phyloP scores from a whole-genome alignment of 2,329 filamentous ascomycete genomes.

The Colletotrichum somersetense region DNA sequence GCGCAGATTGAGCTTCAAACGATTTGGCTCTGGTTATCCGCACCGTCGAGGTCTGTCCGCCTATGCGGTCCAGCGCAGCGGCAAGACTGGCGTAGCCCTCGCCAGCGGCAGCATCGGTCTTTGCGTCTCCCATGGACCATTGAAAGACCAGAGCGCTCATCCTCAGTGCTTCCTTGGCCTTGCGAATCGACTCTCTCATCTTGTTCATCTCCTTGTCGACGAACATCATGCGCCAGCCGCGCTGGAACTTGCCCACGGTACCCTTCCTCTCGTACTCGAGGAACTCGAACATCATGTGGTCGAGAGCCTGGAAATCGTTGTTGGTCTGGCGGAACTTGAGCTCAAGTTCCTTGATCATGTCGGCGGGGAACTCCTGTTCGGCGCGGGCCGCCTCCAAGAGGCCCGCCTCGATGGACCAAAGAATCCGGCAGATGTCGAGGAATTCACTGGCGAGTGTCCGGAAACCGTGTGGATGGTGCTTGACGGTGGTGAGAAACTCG shows the following conservation, averaged over 20 bases:
- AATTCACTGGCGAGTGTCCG: slow-evolving; percentile 73
- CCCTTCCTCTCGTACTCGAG: slow-evolving; percentile 73
- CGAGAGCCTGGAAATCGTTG: slow-evolving; percentile 72
- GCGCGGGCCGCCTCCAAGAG: slow-evolving; percentile 66
- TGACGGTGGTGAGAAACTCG: slow-evolving; percentile 71
- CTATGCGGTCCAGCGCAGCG: slow-evolving; percentile 70
- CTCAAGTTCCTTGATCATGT: slow-evolving; percentile 73
- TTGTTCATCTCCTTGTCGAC: slow-evolving; percentile 72
- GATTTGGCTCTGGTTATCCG: slow-evolving; percentile 48
- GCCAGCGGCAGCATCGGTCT: slow-evolving; percentile 70
- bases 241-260: slow-evolving; percentile 69
- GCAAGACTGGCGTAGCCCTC: slow-evolving; percentile 77
- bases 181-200: slow-evolving; percentile 68
- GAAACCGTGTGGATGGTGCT: slow-evolving; percentile 67
- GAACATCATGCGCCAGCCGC: slow-evolving; percentile 74
- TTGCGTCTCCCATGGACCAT: slow-evolving; percentile 71
- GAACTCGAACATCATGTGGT: slow-evolving; percentile 72
- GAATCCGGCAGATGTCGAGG: slow-evolving; percentile 73
- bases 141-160: slow-evolving; percentile 75
- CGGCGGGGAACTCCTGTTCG: slow-evolving; percentile 66
- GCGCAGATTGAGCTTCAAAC: slow-evolving; percentile 42
- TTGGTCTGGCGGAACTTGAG: slow-evolving; percentile 72
- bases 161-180: slow-evolving; percentile 71
- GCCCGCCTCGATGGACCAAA: slow-evolving; percentile 78
- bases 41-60: slow-evolving; percentile 47